A percentile compares a stretch with the other conserved stretches of the same genome.
phyloP scores from a whole-genome alignment of 352 stramenopile genomes.

The Phytophthora pisi region DNA sequence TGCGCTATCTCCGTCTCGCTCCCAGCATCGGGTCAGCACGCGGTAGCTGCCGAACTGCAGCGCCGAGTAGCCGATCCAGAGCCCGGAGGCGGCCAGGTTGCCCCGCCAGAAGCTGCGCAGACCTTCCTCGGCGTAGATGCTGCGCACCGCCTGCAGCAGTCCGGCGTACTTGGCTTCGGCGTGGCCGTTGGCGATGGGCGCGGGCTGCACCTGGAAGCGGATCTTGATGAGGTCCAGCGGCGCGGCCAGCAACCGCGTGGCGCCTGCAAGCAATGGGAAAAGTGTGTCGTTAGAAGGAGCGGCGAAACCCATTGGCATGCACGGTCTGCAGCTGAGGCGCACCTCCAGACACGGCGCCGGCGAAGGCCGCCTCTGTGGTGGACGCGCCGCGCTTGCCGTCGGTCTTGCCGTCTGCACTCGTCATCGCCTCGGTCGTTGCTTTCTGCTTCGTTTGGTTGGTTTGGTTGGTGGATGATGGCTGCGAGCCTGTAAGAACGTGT shows the following conservation, averaged over 20 bases:
- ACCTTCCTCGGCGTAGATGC: constrained; percentile 83
- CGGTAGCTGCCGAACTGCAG: constrained; percentile 80
- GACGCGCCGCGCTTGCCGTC: constrained; percentile 36
- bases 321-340: neutral
- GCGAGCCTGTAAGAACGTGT: no score
- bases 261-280: constrained; percentile 32
- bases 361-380: constrained; percentile 55
- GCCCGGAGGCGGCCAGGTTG: constrained; percentile 73
- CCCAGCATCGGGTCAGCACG: constrained; percentile 50
- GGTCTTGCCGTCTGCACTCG: constrained; percentile 10
- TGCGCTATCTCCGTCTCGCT: constrained; percentile 19
- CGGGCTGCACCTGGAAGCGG: constrained; percentile 79
- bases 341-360: constrained; percentile 73
- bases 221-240: constrained; percentile 86
- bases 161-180: constrained; percentile 53
- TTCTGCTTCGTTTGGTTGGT: constrained; percentile 19
- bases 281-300: neutral
- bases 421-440: constrained; percentile 15
- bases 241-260: constrained; percentile 73
- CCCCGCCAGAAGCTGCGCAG: constrained; percentile 83
- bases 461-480: constrained; percentile 22
- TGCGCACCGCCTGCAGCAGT: constrained; percentile 60
- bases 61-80: constrained; percentile 86
- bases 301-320: neutral
- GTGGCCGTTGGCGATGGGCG: constrained; percentile 39